Evolutionary conservation across 495 filamentous ascomycete species (phyloP).

Genomic region (Penicillium tannophilum): DNA sequence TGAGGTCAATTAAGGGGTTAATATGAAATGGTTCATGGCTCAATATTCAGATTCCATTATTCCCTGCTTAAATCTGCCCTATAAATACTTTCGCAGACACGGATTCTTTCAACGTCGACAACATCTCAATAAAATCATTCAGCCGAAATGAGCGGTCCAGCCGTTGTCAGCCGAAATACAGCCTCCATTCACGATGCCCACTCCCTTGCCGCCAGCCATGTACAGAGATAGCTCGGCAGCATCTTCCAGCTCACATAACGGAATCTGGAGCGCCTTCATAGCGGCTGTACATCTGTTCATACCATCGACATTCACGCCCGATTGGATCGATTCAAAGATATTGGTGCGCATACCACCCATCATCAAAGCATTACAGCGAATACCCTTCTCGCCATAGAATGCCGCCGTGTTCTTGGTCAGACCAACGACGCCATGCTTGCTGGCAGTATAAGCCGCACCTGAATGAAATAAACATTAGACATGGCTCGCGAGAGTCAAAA

Average conservation of each 20-base stretch:
- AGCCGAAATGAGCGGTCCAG: slow-evolving; percentile 31
- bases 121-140: neutral
- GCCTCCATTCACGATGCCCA: slow-evolving; percentile 35
- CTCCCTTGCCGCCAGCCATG: slow-evolving; percentile 31
- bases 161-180: slow-evolving; percentile 40
- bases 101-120: neutral
- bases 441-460: slow-evolving; percentile 26
- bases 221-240: slow-evolving; percentile 36
- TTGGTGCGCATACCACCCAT: slow-evolving; percentile 60
- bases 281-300: slow-evolving; percentile 38
- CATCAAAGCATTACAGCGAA: slow-evolving; percentile 57
- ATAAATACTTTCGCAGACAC: neutral
- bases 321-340: slow-evolving; percentile 50
- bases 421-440: slow-evolving; percentile 45
- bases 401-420: slow-evolving; percentile 65
- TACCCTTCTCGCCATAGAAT: slow-evolving; percentile 58
- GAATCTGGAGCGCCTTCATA: slow-evolving; percentile 25
- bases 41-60: no score
- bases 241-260: slow-evolving; percentile 41
- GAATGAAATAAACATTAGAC: no score
- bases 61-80: neutral
- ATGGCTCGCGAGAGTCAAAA: neutral
- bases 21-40: no score
- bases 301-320: slow-evolving; percentile 48
- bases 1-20: no score